Conservation (phyloP, 75 land plant genomes). For the Cunninghamia lanceolata region DNA sequence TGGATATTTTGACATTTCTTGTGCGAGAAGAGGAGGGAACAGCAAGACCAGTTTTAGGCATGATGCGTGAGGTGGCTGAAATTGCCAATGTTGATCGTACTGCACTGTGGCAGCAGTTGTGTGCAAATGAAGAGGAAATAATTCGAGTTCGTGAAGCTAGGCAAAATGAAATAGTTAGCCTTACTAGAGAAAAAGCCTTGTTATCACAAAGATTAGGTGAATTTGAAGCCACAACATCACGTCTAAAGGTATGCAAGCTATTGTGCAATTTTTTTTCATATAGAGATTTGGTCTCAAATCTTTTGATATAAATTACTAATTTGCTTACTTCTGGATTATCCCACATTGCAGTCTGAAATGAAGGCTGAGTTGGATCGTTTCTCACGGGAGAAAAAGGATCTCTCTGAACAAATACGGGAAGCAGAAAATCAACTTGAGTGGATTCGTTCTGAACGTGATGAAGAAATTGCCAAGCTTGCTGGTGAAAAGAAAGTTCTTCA, state of each 20-base stretch:
- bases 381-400: conserved; percentile 76
- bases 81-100: conserved; percentile 86
- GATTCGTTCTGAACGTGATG: conserved; percentile 87
- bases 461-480: conserved; percentile 63
- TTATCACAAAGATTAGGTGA: conserved; percentile 65
- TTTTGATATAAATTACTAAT: conserved; percentile 6
- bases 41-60: conserved; percentile 76
- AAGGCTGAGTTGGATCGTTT: conserved; percentile 75
- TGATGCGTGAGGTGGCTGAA: conserved; percentile 90
- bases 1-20: conserved; percentile 79
- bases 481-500: conserved; percentile 74
- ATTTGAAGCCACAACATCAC: conserved; percentile 57
- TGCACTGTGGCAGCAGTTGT: conserved; percentile 78
- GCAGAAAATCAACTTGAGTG: conserved; percentile 93
- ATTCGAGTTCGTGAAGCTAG: conserved; percentile 57
- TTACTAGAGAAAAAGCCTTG: conserved; percentile 63
- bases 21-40: conserved; percentile 82
- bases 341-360: conserved; percentile 63
- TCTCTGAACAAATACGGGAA: conserved; percentile 74
- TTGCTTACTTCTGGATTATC: neutral
- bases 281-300: neutral
- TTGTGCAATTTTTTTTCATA: neutral
- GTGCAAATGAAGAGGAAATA: conserved; percentile 80
- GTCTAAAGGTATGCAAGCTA: conserved; percentile 68
- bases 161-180: conserved; percentile 51